These are phyloP conservation scores for Paramecium tetraurelia DNA, from an alignment of 73 alveolate genomes.

Conservation along the genomic window DNA sequence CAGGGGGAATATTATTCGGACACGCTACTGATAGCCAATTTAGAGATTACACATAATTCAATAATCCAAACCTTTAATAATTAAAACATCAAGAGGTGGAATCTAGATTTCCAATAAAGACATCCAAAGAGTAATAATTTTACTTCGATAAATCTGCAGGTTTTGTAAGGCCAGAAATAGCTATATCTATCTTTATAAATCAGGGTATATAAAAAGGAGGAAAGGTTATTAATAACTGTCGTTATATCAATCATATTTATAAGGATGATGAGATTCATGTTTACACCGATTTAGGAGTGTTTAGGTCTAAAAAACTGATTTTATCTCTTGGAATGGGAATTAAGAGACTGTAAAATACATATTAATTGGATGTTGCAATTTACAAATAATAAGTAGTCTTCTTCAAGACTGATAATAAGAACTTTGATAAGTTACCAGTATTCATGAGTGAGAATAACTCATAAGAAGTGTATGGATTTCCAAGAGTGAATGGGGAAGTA, in stretches of 20 bases:
- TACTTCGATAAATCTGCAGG: background rate
- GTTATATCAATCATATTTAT: background rate
- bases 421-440: background rate
- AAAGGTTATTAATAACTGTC: conserved; percentile 8
- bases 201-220: conserved; percentile 11
- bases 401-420: background rate
- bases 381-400: background rate
- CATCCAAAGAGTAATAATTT: background rate
- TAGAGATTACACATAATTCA: background rate
- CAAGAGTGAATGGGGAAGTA: conserved; percentile 1
- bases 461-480: conserved; percentile 23
- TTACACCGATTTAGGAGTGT: conserved; percentile 28
- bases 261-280: background rate
- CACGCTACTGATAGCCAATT: background rate
- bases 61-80: background rate
- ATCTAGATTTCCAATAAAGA: background rate
- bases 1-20: conserved; percentile 42
- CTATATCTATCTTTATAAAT: background rate
- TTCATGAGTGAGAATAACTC: background rate
- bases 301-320: background rate
- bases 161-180: conserved; percentile 17
- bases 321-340: background rate
- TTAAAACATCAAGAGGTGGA: background rate
- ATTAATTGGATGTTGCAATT: background rate
- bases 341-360: background rate